A percentile compares a stretch with the other conserved stretches of the same genome.
Conservation (phyloP, 345 rosid genomes). For the Populus ilicifolia region DNA sequence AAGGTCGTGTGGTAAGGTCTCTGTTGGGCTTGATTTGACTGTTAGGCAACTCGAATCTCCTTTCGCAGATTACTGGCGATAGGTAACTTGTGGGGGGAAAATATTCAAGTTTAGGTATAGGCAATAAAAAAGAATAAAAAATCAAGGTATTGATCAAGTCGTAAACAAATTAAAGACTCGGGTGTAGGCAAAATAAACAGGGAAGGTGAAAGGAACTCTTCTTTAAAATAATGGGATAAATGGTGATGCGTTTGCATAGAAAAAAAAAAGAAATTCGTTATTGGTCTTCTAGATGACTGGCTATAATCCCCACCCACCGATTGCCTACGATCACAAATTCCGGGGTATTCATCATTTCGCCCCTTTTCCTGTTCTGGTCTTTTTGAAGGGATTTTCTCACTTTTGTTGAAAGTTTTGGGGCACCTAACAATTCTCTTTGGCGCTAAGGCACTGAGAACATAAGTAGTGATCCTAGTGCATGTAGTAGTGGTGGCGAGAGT, state of each 20-base stretch:
- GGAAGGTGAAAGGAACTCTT: neutral
- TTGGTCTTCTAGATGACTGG: neutral
- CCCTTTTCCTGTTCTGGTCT: neutral
- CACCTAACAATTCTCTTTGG: neutral
- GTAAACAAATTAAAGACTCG: neutral
- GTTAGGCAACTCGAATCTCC: neutral
- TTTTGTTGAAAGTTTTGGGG: neutral
- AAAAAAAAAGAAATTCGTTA: neutral
- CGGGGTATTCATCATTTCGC: neutral
- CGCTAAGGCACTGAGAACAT: neutral
- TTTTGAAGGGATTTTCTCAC: neutral
- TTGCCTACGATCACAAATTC: neutral
- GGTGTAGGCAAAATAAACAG: neutral
- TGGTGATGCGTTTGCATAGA: neutral
- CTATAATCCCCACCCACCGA: neutral
- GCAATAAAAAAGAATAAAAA: too few relatives aligned
- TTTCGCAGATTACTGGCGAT: neutral
- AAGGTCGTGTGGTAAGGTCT: neutral
- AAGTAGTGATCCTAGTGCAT: neutral
- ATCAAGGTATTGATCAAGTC: too few relatives aligned
- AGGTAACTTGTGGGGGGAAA: too few relatives aligned
- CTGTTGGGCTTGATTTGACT: neutral
- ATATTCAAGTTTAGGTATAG: too few relatives aligned
- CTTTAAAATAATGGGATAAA: neutral
- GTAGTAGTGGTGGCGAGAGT: neutral